Base-by-base conservation (phyloP, 2,329 filamentous ascomycete genomes). In the Colletotrichum tabaci region DNA sequence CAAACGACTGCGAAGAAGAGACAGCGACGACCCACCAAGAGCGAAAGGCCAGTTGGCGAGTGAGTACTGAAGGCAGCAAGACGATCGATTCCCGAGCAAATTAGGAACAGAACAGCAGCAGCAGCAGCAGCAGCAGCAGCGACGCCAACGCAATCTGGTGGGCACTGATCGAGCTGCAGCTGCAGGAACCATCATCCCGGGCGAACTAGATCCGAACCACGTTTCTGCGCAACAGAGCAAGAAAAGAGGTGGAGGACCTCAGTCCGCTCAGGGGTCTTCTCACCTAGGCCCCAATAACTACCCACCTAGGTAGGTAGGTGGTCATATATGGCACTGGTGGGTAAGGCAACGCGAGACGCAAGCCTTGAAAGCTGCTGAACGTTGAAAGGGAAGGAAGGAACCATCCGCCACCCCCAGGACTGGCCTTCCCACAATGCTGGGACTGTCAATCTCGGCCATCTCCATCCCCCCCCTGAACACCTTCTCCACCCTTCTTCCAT, bases 371-470 rank as follows among this genome's bases (percentile, higher is more conserved):
- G 30, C 30, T 35, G 30, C 30, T 35, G 50, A 50, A 52, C 49
- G 44, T 30, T 26, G 21, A 12, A 21, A 60, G 40, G 58, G 42
- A 61, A 49, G 44, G 30, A 61, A 50, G 18, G 58, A 50, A 38
- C 46, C n/a, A 23, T 21, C n/a, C 26, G 26, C 15, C 57, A 15
- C 42, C 42, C 67, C 57, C 50, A 50, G 64, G 13, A 40, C 40
- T 61, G 56, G 60, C 47, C 38, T 70, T 70, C 64, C 69, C 69
- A 72, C 56, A 72, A 70, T 70, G 69, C 52, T 66, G 69, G 69
- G 69, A 72, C 66, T 61, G 65, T 65, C 69, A 66, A 69, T 70
- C 23, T 66, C 60, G 60, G 23, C 53, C 23, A 65, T 64, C 30
- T 35, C 30, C 30, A 35, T 72, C 60, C 58, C 46, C 66, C 66